Conservation (phyloP, 2,329 filamentous ascomycete species). For the Thermomyces lanuginosus region DNA sequence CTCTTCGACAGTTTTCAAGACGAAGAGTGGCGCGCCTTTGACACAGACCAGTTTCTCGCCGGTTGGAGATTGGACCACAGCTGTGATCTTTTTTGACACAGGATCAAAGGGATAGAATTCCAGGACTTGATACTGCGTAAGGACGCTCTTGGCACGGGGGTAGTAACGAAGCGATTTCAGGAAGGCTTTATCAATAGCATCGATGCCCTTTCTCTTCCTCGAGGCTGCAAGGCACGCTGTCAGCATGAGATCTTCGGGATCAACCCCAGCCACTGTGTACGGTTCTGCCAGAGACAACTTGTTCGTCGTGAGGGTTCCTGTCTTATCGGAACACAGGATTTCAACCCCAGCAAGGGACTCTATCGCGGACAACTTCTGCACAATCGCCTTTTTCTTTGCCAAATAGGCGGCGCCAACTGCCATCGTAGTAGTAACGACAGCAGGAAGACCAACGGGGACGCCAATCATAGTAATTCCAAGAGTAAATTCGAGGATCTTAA, state of each 20-base stretch:
- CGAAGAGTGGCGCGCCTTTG: constrained; percentile 79
- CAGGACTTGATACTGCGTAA: constrained; percentile 70
- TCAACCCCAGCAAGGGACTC: constrained; percentile 85
- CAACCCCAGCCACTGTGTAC: constrained; percentile 65
- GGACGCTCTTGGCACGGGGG: constrained; percentile 61
- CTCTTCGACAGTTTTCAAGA: constrained; percentile 73
- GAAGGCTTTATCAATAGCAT: constrained; percentile 90
- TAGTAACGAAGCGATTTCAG: constrained; percentile 71
- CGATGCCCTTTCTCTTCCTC: constrained; percentile 90
- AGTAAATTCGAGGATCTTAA: constrained; percentile 66
- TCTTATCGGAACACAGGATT: constrained; percentile 91
- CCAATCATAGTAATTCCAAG: constrained; percentile 81
- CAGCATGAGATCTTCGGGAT: constrained; percentile 77
- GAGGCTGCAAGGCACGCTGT: constrained; percentile 80
- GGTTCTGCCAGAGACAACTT: constrained; percentile 77
- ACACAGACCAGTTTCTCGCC: constrained; percentile 77
- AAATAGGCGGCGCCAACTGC: constrained; percentile 83
- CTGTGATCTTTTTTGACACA: constrained; percentile 82
- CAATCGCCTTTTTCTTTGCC: constrained; percentile 82
- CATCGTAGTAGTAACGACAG: constrained; percentile 89
- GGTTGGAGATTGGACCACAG: constrained; percentile 64
- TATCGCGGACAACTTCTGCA: constrained; percentile 82
- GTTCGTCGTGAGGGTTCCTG: constrained; percentile 85
- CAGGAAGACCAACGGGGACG: constrained; percentile 83
- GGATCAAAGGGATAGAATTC: constrained; percentile 82